Evolutionary conservation across 345 rosid species (phyloP), one percentile per base, ranked within the genome.

Genomic region (Hypericum perforatum): DNA sequence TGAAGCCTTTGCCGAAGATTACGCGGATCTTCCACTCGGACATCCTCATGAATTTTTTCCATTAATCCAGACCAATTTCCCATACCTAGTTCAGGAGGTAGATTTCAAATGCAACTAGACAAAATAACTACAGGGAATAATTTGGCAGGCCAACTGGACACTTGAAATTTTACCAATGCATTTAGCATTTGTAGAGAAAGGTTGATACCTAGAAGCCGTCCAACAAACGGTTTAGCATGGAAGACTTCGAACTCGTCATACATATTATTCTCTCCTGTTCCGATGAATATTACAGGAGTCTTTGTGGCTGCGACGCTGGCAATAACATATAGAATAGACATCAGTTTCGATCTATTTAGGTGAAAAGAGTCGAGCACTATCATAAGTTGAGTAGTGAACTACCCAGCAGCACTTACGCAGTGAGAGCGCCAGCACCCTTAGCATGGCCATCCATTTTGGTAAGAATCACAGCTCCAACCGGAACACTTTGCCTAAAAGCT

Each of bases 371-470:
- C n/a, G n/a, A n/a, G n/a, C n/a, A n/a, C n/a, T n/a, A n/a, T n/a
- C n/a, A 5, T 11, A 15, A 7, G 6, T 7, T 11, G 39, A 37
- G 14, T 6, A 52, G 8, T 37, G 7, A 36, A 36, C n/a, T 52
- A 8, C 2, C 6, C 39, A 10, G 16, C 7, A 61, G 56, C 41
- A 82, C 98, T 78, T 74, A 88, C 88, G 90, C 96, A 73, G 94
- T 91, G 61, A 91, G 95, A 71, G 98, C 83, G 16, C 96, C 94
- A 66, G 92, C 96, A 75, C 96, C 98, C 84, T 88, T 91, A 45
- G 98, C 95, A 79, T 87, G 98, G 61, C 98, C 95, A 60, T 91
- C 98, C 95, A 91, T 82, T 74, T 91, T 87, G 22, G 96, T 88
- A 59, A 91, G 63, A 64, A 91, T 85, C 47, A 91, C 90, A 73